Conservation (phyloP, 352 stramenopile species). For the Phytopythium cucurbitacearum region DNA sequence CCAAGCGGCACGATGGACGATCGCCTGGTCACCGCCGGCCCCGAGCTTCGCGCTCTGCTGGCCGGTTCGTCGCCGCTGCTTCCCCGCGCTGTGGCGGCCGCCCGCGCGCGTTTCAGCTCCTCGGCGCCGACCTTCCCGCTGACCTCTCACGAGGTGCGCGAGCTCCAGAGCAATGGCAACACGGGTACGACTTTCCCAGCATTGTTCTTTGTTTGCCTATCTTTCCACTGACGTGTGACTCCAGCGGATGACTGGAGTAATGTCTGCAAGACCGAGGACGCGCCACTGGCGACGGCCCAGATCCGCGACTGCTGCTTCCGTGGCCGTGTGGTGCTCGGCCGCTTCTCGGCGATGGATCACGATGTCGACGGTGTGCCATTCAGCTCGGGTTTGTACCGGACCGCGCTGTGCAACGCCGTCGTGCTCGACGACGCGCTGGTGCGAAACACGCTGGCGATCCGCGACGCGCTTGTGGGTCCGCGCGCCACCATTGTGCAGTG, state of each 20-base stretch:
- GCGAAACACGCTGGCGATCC: conserved; percentile 57
- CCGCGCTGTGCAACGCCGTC: conserved; percentile 50
- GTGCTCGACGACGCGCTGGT: conserved; percentile 78
- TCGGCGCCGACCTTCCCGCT: conserved; percentile 21
- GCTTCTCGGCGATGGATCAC: conserved; percentile 30
- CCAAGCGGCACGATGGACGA: too few species aligned
- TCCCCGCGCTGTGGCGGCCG: conserved; percentile 8
- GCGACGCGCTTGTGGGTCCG: conserved; percentile 38
- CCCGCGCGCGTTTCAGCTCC: conserved; percentile 11
- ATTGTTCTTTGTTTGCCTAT: conserved; percentile 1
- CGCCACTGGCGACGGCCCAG: conserved; percentile 20
- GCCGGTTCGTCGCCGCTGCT: conserved; percentile 16
- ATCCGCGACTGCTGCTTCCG: conserved; percentile 74
- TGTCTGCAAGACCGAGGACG: conserved; percentile 40
- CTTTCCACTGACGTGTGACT: conserved; percentile 2
- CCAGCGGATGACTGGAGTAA: conserved; percentile 56
- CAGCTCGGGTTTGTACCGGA: conserved; percentile 57
- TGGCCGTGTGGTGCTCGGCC: conserved; percentile 54
- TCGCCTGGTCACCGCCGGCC: neutral
- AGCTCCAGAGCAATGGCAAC: conserved; percentile 60
- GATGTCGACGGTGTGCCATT: conserved; percentile 55
- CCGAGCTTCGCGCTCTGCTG: conserved; percentile 12
- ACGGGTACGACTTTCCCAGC: conserved; percentile 24
- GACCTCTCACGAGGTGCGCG: conserved; percentile 36
- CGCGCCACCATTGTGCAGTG: conserved; percentile 60